Percentiles rank a stretch among this genome's conserved stretches.
Evolutionary conservation across 495 filamentous ascomycete genomes (phyloP).

Genomic region (Venustampulla echinocandica): DNA sequence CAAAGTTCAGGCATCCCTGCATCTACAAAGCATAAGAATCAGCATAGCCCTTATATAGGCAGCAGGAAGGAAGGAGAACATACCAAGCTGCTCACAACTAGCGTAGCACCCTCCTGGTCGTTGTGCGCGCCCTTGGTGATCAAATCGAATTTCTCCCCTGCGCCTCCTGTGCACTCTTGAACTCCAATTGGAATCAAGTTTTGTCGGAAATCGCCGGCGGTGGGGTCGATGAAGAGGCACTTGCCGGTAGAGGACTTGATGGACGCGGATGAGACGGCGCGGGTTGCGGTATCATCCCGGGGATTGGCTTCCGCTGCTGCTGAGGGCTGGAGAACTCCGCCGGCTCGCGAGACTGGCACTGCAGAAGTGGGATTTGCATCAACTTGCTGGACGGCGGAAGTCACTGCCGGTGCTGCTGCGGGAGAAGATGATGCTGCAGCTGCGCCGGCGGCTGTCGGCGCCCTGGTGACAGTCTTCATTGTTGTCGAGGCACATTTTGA

Average conservation of each 20-base stretch:
- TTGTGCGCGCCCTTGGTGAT: slow-evolving; percentile 45
- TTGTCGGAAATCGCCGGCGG: slow-evolving; percentile 46
- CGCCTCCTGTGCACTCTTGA: slow-evolving; percentile 34
- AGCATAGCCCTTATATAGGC: too few species aligned
- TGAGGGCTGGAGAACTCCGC: slow-evolving; percentile 38
- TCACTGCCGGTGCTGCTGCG: neutral
- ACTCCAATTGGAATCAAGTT: slow-evolving; percentile 43
- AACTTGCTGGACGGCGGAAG: neutral
- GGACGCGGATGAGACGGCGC: slow-evolving; percentile 36
- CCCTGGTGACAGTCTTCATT: too few species aligned
- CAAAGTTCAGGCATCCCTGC: slow-evolving; percentile 44
- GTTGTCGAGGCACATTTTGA: too few species aligned
- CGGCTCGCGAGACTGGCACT: slow-evolving; percentile 42
- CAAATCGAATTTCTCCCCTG: slow-evolving; percentile 46
- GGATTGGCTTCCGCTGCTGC: slow-evolving; percentile 38
- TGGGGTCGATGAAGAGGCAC: slow-evolving; percentile 45
- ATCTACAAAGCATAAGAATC: too few species aligned
- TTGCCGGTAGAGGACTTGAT: slow-evolving; percentile 37
- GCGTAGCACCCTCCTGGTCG: slow-evolving; percentile 26
- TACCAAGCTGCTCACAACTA: slow-evolving; percentile 43
- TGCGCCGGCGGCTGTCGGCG: slow-evolving; percentile 1
- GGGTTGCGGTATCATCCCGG: slow-evolving; percentile 38
- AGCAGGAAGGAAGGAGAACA: too few species aligned
- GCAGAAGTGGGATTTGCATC: slow-evolving; percentile 35
- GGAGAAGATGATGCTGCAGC: slow-evolving; percentile 1